Conservation (phyloP, 2,329 filamentous ascomycete species). For the Talaromyces sp. region DNA sequence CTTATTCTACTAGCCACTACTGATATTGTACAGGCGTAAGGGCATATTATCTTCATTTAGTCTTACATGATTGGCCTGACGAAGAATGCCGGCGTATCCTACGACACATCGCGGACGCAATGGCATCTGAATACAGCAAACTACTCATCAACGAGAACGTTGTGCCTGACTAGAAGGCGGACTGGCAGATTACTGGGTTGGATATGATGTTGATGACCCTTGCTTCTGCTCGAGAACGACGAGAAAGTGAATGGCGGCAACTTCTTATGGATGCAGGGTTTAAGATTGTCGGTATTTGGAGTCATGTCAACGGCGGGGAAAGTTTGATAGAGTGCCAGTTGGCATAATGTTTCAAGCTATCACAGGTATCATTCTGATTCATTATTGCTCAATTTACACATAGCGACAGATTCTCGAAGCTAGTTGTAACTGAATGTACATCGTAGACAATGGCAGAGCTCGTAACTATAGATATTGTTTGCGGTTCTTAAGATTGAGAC, state of each 20-base stretch:
- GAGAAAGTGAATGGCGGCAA: neutral
- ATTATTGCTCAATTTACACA: neutral
- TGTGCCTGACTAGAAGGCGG: constrained; percentile 32
- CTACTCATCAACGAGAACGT: constrained; percentile 47
- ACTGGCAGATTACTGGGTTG: constrained; percentile 19
- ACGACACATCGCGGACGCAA: constrained; percentile 29
- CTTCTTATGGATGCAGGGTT: constrained; percentile 15
- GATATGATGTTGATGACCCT: constrained; percentile 4
- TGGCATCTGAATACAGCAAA: constrained; percentile 30
- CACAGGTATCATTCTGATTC: neutral
- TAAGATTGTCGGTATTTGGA: neutral
- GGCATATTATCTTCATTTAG: constrained; percentile 25
- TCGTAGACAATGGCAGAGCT: neutral
- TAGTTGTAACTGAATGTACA: neutral
- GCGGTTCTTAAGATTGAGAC: neutral
- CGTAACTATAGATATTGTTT: neutral
- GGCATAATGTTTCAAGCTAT: neutral
- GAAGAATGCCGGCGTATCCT: constrained; percentile 21
- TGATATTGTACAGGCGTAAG: neutral
- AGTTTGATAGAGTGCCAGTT: neutral
- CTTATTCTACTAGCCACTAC: neutral
- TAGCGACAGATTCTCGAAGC: neutral
- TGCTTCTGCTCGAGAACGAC: neutral
- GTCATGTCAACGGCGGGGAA: neutral
- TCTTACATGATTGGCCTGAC: constrained; percentile 27